Evolutionary conservation across 768 basidiomycete species (phyloP).

Genomic region (Paxillus involutus): DNA sequence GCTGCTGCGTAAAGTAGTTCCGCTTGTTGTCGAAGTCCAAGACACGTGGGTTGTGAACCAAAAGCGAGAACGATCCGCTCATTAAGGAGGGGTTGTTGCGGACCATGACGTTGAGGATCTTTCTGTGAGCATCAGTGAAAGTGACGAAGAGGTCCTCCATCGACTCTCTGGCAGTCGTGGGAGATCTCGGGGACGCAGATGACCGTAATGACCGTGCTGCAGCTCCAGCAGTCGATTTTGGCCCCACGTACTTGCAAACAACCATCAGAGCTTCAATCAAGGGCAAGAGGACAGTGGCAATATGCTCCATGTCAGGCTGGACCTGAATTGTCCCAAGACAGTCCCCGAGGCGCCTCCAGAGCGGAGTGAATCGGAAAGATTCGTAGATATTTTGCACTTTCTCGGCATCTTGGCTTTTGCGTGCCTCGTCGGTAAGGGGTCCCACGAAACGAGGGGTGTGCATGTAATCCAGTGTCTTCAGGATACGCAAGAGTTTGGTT

Average conservation of each 20-base stretch:
- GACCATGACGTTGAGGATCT: slow-evolving; percentile 95
- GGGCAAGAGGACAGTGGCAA: slow-evolving; percentile 90
- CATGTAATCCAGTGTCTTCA: slow-evolving; percentile 99
- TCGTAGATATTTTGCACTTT: slow-evolving; percentile 89
- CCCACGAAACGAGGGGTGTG: slow-evolving; percentile 62
- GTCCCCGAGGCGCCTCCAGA: slow-evolving; percentile 90
- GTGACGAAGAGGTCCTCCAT: slow-evolving; percentile 91
- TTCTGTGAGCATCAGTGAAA: slow-evolving; percentile 92
- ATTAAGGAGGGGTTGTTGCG: slow-evolving; percentile 97
- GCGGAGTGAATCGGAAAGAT: slow-evolving; percentile 82
- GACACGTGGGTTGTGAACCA: slow-evolving; percentile 94
- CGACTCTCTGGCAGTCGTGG: slow-evolving; percentile 66
- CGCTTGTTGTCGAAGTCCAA: slow-evolving; percentile 99
- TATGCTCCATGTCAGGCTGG: slow-evolving; percentile 77
- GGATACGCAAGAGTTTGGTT: slow-evolving; percentile 91
- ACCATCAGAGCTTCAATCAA: slow-evolving; percentile 98
- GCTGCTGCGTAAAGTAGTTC: slow-evolving; percentile 90
- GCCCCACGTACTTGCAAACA: slow-evolving; percentile 91
- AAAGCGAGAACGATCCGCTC: slow-evolving; percentile 95
- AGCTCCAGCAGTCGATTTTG: slow-evolving; percentile 49
- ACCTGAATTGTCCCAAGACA: slow-evolving; percentile 84
- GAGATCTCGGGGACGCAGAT: slow-evolving; percentile 68
- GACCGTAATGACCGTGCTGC: slow-evolving; percentile 56
- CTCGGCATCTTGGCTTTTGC: slow-evolving; percentile 60
- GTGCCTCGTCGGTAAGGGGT: slow-evolving; percentile 35